Evolutionary conservation across 2,329 filamentous ascomycete species (phyloP), one percentile per base, ranked within the genome.

Genomic region (Ceratocystis destructans): DNA sequence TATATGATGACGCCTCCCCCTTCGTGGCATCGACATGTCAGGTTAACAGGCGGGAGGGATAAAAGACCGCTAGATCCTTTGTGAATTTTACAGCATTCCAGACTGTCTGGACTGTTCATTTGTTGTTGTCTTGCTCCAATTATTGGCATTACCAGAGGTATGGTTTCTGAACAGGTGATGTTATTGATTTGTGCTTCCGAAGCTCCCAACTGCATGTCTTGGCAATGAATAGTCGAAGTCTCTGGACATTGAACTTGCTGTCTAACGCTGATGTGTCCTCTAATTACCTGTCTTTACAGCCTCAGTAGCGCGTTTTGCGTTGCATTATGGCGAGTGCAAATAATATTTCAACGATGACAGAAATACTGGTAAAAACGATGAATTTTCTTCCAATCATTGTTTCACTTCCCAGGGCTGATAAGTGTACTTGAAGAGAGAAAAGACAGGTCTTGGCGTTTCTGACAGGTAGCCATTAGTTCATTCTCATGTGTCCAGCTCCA

Each of bases 371-470:
- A 5, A 31, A 37, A 8, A n/a, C 7, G 1, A 7, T 4, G 53
- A 6, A 28, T n/a, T 31, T 59, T 37, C n/a, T 10, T 28, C 28
- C 12, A n/a, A 8, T 33, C 10, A 15, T 15, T 41, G 55, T 59
- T 59, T 59, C 28, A 37, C 55, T 59, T n/a, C 5, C 28, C 20
- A 59, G 10, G 22, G 48, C 25, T 28, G 48, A 15, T 25, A 17
- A 28, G 3, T 28, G 25, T 20, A 59, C 31, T 59, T 17, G 17
- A n/a, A 25, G 22, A 37, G 55, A 20, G 12, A 59, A 59, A 37
- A 6, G 48, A 28, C 48, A 53, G 17, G 28, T 59, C 55, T 59
- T 59, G 55, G 55, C 55, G 28, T 20, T 59, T 59, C 55, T 59
- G 55, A 37, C 55, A 37, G 55, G 50, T 55, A 55, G 22, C 50